Base-by-base conservation (phyloP, 2,329 filamentous ascomycete species). In the Talaromyces sp. region DNA sequence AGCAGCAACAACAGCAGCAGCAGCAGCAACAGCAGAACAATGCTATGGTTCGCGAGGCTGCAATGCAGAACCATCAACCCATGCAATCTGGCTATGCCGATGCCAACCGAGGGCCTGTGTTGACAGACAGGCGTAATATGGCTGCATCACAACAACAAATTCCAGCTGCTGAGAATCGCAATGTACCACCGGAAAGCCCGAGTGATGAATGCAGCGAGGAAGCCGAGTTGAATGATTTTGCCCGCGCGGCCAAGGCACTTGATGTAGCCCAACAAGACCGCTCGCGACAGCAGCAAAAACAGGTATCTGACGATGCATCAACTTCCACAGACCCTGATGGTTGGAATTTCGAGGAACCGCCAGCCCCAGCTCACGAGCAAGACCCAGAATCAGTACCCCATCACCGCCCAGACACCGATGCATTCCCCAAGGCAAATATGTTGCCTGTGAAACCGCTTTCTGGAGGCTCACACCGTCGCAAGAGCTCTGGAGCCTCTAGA, bases 281-380 rank as follows among this genome's bases (percentile, higher is more conserved):
- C 58, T 17, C 56, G 54, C 44, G 19, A 9, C 49, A 30, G 13
- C 49, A 52, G 49, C 49, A 53, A 30, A 27, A 53, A n/a, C 49
- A 47, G 44, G 44, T 11, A 47, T 47, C 49, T 53, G 5, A 69
- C 19, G 58, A 71, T 32, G 70, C 73, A 84, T 87, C 70, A 63
- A 78, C 13, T 57, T 68, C 69, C 39, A 77, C 81, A 4, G 87
- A 90, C 62, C 72, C 83, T 0, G 93, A 96, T 70, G 91, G 85
- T 9, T 99, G 95, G 95, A 93, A 96, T 70, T 99, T 99, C 67
- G 91, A 93, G 59, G 92, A 97, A n/a, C 69, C 78, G 58, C 77
- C 84, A 0, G 88, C 90, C 2, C 27, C 53, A 7, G 15, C 57
- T 47, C 77, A 84, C 53, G 74, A 74, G 55, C 65, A 70, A 1